These are phyloP conservation scores for Sporothrix luriei DNA, from an alignment of 2,329 filamentous ascomycete genomes.

Conservation along the genomic window DNA sequence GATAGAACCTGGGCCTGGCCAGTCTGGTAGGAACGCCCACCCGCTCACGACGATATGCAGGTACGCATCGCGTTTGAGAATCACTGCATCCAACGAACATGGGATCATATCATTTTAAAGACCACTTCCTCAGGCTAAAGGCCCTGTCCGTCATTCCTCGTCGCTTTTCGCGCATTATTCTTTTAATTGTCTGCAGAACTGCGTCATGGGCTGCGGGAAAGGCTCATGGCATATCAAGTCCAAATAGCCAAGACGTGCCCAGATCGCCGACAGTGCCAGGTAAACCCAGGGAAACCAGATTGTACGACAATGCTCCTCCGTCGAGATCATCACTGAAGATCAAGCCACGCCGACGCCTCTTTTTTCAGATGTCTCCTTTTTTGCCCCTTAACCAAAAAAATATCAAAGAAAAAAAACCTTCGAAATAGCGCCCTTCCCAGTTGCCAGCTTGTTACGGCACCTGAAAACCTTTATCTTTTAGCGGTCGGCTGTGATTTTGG, in stretches of 20 bases:
- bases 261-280: too few species aligned
- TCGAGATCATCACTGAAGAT: too few species aligned
- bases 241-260: too few species aligned
- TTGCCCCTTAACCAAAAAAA: background rate
- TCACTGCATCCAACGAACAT: background rate
- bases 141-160: background rate
- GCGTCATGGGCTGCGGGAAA: constrained; percentile 6
- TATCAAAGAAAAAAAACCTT: background rate
- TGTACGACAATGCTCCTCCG: too few species aligned
- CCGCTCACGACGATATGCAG: constrained; percentile 20
- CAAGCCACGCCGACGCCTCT: background rate
- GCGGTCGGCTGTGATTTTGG: constrained; percentile 13
- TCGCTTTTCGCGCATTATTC: background rate
- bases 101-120: background rate
- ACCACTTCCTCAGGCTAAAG: background rate
- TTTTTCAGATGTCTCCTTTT: too few species aligned
- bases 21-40: constrained; percentile 13
- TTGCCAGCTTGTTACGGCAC: constrained; percentile 16
- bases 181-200: constrained; percentile 10
- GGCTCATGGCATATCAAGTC: background rate
- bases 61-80: background rate
- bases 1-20: background rate
- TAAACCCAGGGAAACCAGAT: too few species aligned
- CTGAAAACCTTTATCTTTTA: background rate
- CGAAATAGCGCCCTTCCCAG: background rate